These are phyloP conservation scores for Lobulomyces angularis DNA, from an alignment of 192 early-diverging fungal genomes.

Conservation along the genomic window DNA sequence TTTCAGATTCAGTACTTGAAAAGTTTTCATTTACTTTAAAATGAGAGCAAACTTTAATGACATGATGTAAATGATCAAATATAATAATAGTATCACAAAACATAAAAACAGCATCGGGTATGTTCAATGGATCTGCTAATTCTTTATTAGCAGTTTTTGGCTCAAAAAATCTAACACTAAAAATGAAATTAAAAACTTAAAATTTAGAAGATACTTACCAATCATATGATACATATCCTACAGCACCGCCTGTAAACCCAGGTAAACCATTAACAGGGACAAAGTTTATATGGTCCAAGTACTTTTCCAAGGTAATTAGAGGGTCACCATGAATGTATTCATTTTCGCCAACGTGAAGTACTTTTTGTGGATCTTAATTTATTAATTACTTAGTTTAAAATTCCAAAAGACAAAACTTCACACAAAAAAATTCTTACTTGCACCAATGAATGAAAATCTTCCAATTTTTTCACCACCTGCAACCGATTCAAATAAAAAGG, in stretches of 20 bases:
- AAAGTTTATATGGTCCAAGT: slow-evolving; percentile 62
- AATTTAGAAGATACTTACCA: too few species aligned
- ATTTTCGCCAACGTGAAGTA: slow-evolving; percentile 61
- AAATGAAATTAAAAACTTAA: too few species aligned
- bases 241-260: slow-evolving; percentile 83
- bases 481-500: slow-evolving; percentile 92
- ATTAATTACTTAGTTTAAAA: slow-evolving; percentile 7
- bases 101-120: slow-evolving; percentile 90
- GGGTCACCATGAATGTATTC: slow-evolving; percentile 70
- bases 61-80: slow-evolving; percentile 88
- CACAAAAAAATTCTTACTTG: slow-evolving; percentile 30
- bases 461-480: slow-evolving; percentile 89
- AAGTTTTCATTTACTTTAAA: slow-evolving; percentile 22
- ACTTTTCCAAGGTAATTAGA: slow-evolving; percentile 69
- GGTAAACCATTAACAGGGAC: slow-evolving; percentile 75
- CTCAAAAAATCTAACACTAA: slow-evolving; percentile 95
- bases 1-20: slow-evolving; percentile 28
- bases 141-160: slow-evolving; percentile 63
- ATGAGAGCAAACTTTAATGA: slow-evolving; percentile 86
- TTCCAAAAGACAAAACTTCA: not conserved
- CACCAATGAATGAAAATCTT: slow-evolving; percentile 91
- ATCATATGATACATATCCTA: slow-evolving; percentile 96
- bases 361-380: slow-evolving; percentile 68
- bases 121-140: slow-evolving; percentile 68
- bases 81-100: slow-evolving; percentile 91